Conservation (phyloP, 2,329 filamentous ascomycete species). For the Alternaria postmessia region DNA sequence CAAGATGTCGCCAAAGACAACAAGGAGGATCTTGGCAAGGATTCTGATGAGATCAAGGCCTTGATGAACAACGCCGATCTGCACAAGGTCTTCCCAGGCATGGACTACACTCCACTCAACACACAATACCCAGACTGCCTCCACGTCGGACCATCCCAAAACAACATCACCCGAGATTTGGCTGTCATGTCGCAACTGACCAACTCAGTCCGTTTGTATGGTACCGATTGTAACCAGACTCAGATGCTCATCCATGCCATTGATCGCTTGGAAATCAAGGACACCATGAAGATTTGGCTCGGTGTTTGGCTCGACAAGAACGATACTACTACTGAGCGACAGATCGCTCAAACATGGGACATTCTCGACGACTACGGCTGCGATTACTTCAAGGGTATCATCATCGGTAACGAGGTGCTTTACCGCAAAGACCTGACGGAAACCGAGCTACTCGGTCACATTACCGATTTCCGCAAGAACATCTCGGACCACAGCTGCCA, state of each 20-base stretch:
- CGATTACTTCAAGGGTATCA: constrained; percentile 67
- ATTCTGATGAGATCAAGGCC: constrained; percentile 80
- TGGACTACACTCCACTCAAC: constrained; percentile 94
- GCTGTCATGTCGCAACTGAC: constrained; percentile 91
- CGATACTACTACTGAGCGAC: constrained; percentile 80
- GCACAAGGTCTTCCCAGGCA: constrained; percentile 92
- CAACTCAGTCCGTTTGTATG: constrained; percentile 86
- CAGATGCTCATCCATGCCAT: constrained; percentile 90
- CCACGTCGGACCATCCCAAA: constrained; percentile 80
- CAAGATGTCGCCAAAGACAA: constrained; percentile 65
- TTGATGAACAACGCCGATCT: constrained; percentile 82
- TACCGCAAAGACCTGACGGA: constrained; percentile 72
- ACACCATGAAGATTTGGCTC: constrained; percentile 84
- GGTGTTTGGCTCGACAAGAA: constrained; percentile 93
- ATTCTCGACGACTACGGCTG: constrained; percentile 71
- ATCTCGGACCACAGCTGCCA: constrained; percentile 71
- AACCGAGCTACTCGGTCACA: constrained; percentile 67
- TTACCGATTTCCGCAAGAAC: constrained; percentile 72
- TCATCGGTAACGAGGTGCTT: constrained; percentile 70
- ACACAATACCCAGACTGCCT: constrained; percentile 88
- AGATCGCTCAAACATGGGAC: constrained; percentile 83
- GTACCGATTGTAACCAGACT: constrained; percentile 97
- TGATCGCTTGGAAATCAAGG: constrained; percentile 73
- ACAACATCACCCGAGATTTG: constrained; percentile 91
- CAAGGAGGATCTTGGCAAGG: constrained; percentile 75